phyloP scores from a whole-genome alignment of 148 eudicot genomes.

The Vaccinium vitisidaea region DNA sequence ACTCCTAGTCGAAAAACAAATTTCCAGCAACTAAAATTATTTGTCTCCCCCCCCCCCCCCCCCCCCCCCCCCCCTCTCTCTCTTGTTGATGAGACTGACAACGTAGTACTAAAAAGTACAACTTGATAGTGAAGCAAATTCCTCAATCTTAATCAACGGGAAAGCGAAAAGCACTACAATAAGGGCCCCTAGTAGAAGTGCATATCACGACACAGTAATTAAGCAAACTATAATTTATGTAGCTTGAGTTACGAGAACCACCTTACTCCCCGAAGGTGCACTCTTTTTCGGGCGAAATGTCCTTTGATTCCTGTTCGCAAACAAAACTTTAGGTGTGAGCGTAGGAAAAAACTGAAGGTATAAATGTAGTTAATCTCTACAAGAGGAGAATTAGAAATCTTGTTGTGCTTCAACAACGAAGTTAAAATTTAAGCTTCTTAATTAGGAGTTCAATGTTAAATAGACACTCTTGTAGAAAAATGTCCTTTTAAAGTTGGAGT shows the following conservation, averaged over 20 bases:
- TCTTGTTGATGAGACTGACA: neutral
- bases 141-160: neutral
- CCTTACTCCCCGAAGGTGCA: conserved; percentile 99
- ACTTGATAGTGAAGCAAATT: conserved; percentile 11
- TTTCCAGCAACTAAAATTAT: neutral
- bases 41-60: neutral
- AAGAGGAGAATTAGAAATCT: conserved; percentile 7
- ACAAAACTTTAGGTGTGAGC: neutral
- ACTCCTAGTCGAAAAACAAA: neutral
- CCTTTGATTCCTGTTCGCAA: conserved; percentile 72
- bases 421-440: neutral
- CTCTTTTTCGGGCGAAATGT: conserved; percentile 96
- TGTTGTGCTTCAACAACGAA: conserved; percentile 13
- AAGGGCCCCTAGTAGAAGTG: neutral
- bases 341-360: neutral
- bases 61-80: neutral
- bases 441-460: neutral
- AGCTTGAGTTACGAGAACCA: conserved; percentile 27
- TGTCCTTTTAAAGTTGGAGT: neutral
- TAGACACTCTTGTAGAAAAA: neutral
- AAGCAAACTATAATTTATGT: neutral
- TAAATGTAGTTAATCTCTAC: conserved; percentile 5
- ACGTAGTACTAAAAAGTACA: neutral
- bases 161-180: neutral
- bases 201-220: neutral